A percentile compares a stretch with the other conserved stretches of the same genome.
Conservation (phyloP, 805 yeast genomes). For the Yarrowia sp. region DNA sequence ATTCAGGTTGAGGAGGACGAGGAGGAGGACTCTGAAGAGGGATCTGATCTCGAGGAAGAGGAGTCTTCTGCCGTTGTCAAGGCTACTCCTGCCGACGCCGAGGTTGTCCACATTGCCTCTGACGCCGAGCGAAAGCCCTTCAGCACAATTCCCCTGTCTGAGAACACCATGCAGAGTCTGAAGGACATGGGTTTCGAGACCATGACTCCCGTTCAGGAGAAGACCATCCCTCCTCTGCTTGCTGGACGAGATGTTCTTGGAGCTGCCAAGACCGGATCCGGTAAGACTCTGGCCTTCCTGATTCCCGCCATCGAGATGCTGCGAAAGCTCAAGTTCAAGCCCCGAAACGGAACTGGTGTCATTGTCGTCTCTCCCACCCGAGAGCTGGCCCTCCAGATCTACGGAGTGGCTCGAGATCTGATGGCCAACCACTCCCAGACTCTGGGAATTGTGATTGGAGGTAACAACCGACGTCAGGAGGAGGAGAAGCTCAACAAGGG, state of each 20-base stretch:
- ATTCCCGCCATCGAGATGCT: slow-evolving; percentile 95
- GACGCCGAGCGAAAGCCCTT: slow-evolving; percentile 50
- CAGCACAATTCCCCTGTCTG: slow-evolving; percentile 70
- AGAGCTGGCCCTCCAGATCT: slow-evolving; percentile 95
- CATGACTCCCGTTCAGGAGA: slow-evolving; percentile 94
- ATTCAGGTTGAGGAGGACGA: slow-evolving; percentile 47
- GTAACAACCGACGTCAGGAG: slow-evolving; percentile 96
- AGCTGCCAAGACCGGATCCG: slow-evolving; percentile 99
- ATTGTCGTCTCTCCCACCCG: slow-evolving; percentile 96
- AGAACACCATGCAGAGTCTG: slow-evolving; percentile 81
- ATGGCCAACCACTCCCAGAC: slow-evolving; percentile 92
- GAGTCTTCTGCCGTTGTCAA: slow-evolving; percentile 43
- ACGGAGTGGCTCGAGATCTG: slow-evolving; percentile 95
- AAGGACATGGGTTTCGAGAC: slow-evolving; percentile 85
- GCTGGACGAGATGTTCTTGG: slow-evolving; percentile 98
- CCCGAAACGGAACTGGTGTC: slow-evolving; percentile 98
- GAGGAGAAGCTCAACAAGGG: slow-evolving; percentile 94
- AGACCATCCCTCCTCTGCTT: slow-evolving; percentile 93
- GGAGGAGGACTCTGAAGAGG: slow-evolving; percentile 49
- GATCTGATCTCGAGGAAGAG: slow-evolving; percentile 44
- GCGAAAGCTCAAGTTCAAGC: slow-evolving; percentile 89
- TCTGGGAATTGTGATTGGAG: slow-evolving; percentile 96
- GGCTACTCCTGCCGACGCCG: slow-evolving; percentile 35
- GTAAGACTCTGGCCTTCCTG: slow-evolving; percentile 94
- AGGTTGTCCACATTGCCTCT: slow-evolving; percentile 42